phyloP scores from a whole-genome alignment of 768 basidiomycete species.

The Termitomyces eurrhizus region DNA sequence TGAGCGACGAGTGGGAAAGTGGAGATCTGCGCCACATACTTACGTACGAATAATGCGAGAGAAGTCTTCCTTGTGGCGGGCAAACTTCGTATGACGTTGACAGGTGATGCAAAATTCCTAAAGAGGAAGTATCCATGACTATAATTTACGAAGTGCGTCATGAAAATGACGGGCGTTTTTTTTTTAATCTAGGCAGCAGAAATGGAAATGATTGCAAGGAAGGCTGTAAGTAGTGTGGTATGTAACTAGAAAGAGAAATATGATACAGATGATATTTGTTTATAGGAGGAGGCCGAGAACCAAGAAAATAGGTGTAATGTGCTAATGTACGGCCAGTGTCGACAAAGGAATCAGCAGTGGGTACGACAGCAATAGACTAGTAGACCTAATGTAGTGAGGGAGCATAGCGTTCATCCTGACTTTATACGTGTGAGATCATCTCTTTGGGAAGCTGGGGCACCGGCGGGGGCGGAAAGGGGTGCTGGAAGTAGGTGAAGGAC shows the following conservation, averaged over 20 bases:
- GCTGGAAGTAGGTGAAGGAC: constrained; percentile 7
- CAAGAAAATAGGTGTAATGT: neutral
- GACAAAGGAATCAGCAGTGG: neutral
- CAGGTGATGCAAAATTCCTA: neutral
- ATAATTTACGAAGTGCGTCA: neutral
- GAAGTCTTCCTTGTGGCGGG: neutral
- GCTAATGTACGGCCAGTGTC: neutral
- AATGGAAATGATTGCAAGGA: neutral
- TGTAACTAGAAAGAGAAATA: neutral
- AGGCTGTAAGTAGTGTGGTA: neutral
- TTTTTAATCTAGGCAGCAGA: neutral
- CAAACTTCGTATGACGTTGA: neutral
- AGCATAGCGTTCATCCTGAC: neutral
- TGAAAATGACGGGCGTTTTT: neutral
- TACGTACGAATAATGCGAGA: neutral
- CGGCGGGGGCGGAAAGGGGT: constrained; percentile 6
- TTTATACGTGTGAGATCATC: neutral
- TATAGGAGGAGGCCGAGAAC: neutral
- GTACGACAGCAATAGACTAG: neutral
- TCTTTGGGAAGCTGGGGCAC: constrained; percentile 6
- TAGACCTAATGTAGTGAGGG: constrained; percentile 1
- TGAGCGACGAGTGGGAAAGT: neutral
- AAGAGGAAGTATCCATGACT: neutral
- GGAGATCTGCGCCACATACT: neutral
- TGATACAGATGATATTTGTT: neutral